Percentiles rank a stretch among this genome's conserved stretches.
These are phyloP conservation scores for Fraxinus baroniana DNA, from an alignment of 305 asterid genomes.

Conservation along the genomic window DNA sequence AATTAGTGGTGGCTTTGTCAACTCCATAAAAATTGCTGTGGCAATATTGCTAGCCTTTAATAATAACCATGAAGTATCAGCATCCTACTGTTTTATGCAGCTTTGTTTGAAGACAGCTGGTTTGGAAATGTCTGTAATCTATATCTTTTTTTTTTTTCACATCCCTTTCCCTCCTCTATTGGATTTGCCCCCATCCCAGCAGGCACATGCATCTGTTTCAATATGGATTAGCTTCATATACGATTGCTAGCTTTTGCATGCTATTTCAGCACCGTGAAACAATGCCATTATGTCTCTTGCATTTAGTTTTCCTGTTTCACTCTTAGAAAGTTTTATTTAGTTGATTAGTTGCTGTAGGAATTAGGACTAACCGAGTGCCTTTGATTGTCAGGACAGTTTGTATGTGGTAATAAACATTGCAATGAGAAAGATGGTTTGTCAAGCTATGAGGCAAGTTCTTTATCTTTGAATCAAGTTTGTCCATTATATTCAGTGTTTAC, in stretches of 20 bases:
- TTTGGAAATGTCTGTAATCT: not conserved
- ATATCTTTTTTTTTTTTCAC: not conserved
- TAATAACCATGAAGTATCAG: not conserved
- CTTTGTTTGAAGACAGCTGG: not conserved
- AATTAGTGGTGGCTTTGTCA: not conserved
- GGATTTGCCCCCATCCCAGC: not conserved
- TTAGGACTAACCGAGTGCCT: constrained; percentile 29
- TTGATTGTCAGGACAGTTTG: constrained; percentile 82
- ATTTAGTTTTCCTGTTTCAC: constrained; percentile 12
- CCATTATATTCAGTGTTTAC: constrained; percentile 6
- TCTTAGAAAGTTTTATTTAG: not conserved
- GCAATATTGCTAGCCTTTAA: not conserved
- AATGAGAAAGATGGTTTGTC: constrained; percentile 60
- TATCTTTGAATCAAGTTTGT: constrained; percentile 19
- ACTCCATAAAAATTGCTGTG: not conserved
- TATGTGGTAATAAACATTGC: constrained; percentile 92
- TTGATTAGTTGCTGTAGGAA: constrained; percentile 11
- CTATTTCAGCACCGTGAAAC: not conserved
- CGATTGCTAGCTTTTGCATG: not conserved
- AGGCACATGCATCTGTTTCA: not conserved
- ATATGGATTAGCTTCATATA: not conserved
- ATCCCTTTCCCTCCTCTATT: not conserved
- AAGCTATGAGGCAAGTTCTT: constrained; percentile 83
- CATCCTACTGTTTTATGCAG: not conserved
- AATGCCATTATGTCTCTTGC: not conserved